Base-by-base conservation (phyloP, 192 early-diverging fungal species). In the Chytriomyces confervae region DNA sequence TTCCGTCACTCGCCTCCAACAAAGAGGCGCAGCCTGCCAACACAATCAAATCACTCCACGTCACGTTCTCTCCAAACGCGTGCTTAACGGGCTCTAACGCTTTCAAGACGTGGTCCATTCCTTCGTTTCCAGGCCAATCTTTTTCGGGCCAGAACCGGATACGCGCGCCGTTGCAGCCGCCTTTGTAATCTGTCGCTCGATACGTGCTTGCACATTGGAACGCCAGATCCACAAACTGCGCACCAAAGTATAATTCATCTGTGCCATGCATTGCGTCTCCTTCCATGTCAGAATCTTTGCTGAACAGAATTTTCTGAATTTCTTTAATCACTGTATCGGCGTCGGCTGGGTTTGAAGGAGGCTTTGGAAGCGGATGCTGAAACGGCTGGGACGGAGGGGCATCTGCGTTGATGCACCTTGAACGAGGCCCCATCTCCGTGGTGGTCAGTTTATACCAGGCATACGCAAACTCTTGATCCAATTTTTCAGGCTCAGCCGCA, bases 31-130 rank as follows among this genome's bases (percentile, higher is more conserved):
- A 5, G n/a, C 80, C 82, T 5, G 76, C 79, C 11, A 82, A 67
- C 27, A 82, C 82, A 61, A 84, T 84, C 50, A 84, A 64, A 49
- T 84, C 82, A 77, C 88, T 91, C 81, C 94, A 96, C 13, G 93
- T 91, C 62, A 96, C 90, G 1, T n/a, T 36, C 67, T 87, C 79
- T 23, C 91, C 90, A 86, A 93, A 90, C 84, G 92, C 89, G 61
- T 85, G 75, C 86, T 96, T 95, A 79, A 96, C 82, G 11, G 84
- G 80, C 81, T 91, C 88, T 61, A 96, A 86, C 76, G 89, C 85
- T 60, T 85, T 85, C 65, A 93, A 90, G 44, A 92, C 93, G 63
- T 84, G 79, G 6, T 87, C 85, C 48, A 94, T 84, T 9, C 93
- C 93, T 66, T 82, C 83, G 72, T 95, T 96, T 73, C 91, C 94